These are phyloP conservation scores for Whalleya microplaca DNA, from an alignment of 2,329 filamentous ascomycete genomes.

Conservation along the genomic window DNA sequence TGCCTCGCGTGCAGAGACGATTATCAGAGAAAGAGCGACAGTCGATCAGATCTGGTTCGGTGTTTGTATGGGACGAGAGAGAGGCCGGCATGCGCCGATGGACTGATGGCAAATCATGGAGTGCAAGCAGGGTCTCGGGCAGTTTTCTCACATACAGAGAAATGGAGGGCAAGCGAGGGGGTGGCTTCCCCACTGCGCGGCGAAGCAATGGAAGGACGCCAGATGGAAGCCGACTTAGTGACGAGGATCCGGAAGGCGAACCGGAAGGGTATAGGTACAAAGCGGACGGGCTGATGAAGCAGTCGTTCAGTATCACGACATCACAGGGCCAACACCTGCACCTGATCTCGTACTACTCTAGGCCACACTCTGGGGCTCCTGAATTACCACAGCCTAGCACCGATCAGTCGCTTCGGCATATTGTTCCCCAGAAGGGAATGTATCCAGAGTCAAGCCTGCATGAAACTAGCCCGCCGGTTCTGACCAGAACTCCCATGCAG, in stretches of 20 bases:
- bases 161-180: slow-evolving; percentile 97
- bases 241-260: slow-evolving; percentile 84
- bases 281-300: slow-evolving; percentile 97
- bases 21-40: slow-evolving; percentile 97
- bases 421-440: slow-evolving; percentile 89
- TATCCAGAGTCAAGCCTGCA: slow-evolving; percentile 96
- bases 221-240: slow-evolving; percentile 78
- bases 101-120: slow-evolving; percentile 99
- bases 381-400: slow-evolving; percentile 80
- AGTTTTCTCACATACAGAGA: slow-evolving; percentile 97
- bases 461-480: slow-evolving; percentile 78
- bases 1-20: slow-evolving; percentile 89
- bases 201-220: slow-evolving; percentile 74
- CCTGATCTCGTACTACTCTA: slow-evolving; percentile 94
- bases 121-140: slow-evolving; percentile 92
- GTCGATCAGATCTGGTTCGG: slow-evolving; percentile 92
- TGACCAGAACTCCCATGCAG: slow-evolving; percentile 75
- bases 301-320: slow-evolving; percentile 98
- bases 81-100: slow-evolving; percentile 98
- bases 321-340: slow-evolving; percentile 87
- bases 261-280: slow-evolving; percentile 94
- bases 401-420: slow-evolving; percentile 78
- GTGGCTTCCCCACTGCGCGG: slow-evolving; percentile 66
- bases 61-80: slow-evolving; percentile 99
- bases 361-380: slow-evolving; percentile 72